A percentile compares a stretch with the other conserved stretches of the same genome.
Conservation (phyloP, 805 yeast genomes). For the Pichia heedii region DNA sequence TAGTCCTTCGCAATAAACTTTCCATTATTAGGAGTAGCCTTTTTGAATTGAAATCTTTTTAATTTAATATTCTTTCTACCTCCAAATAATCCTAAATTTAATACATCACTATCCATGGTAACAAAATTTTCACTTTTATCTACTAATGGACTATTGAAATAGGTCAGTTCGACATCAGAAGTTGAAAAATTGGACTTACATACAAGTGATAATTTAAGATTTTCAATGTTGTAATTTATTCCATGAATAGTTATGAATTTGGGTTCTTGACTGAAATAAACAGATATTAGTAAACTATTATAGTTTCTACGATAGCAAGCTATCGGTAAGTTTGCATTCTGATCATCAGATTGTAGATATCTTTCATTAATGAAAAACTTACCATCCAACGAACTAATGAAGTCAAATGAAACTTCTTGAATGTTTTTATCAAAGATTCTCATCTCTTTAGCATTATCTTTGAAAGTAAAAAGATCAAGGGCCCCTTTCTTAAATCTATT, state of each 20-base stretch:
- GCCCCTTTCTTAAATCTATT: not conserved
- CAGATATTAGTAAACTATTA: constrained; percentile 5
- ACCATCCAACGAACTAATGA: constrained; percentile 12
- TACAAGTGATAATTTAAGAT: constrained; percentile 5
- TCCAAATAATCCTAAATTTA: constrained; percentile 1
- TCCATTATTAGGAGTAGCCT: constrained; percentile 45
- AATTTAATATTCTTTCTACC: constrained; percentile 13
- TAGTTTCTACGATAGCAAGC: constrained; percentile 19
- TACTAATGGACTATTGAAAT: not conserved
- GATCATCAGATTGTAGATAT: constrained; percentile 3
- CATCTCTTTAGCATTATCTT: not conserved
- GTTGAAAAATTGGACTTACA: constrained; percentile 13
- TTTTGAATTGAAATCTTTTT: constrained; percentile 38
- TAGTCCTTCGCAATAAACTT: constrained; percentile 37
- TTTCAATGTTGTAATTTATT: constrained; percentile 2
- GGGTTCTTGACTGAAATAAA: constrained; percentile 10
- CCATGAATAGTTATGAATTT: not conserved
- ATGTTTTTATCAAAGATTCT: not conserved
- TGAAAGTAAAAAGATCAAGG: not conserved
- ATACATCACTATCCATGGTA: not conserved
- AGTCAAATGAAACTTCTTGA: not conserved
- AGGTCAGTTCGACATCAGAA: constrained; percentile 8
- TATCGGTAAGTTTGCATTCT: constrained; percentile 9
- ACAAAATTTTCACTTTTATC: not conserved
- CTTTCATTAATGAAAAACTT: constrained; percentile 15